A percentile compares a stretch with the other conserved stretches of the same genome.
phyloP scores from a whole-genome alignment of 768 basidiomycete species.

The Tricholoma saponaceum region DNA sequence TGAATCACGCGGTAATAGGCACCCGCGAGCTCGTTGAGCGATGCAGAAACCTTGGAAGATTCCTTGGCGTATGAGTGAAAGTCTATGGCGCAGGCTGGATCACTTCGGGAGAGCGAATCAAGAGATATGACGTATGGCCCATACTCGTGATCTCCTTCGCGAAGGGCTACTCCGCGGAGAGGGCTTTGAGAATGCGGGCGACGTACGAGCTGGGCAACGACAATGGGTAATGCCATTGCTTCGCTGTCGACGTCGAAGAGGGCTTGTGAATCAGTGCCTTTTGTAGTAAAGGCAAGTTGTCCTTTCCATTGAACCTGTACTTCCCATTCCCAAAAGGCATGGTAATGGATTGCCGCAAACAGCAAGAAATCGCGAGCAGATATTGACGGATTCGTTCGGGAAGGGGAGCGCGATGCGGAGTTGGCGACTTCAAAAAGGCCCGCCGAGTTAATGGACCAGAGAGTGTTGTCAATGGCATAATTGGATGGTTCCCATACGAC shows the following conservation, averaged over 20 bases:
- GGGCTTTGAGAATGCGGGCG: slow-evolving; percentile 20
- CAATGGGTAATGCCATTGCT: slow-evolving; percentile 14
- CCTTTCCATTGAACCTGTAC: slow-evolving; percentile 10
- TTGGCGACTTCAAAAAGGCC: background rate
- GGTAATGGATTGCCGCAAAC: background rate
- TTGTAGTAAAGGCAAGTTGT: background rate
- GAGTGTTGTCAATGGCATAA: background rate
- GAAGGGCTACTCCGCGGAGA: slow-evolving; percentile 9
- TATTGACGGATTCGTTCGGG: background rate
- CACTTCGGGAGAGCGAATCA: slow-evolving; percentile 9
- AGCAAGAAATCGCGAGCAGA: background rate
- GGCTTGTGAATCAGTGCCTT: background rate
- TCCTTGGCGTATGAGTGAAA: slow-evolving; percentile 24
- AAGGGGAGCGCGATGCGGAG: background rate
- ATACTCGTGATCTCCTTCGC: background rate
- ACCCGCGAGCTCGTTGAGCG: slow-evolving; percentile 18
- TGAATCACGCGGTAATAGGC: slow-evolving; percentile 21
- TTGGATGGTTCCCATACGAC: background rate
- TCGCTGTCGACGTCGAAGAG: slow-evolving; percentile 14
- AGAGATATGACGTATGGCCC: slow-evolving; percentile 14
- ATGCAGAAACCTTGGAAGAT: slow-evolving; percentile 17
- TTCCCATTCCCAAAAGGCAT: slow-evolving; percentile 17
- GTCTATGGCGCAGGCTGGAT: slow-evolving; percentile 20
- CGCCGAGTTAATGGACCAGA: background rate
- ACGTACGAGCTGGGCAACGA: slow-evolving; percentile 22